Conservation (phyloP, 2,329 filamentous ascomycete species). For the Ampelomyces quisqualis region DNA sequence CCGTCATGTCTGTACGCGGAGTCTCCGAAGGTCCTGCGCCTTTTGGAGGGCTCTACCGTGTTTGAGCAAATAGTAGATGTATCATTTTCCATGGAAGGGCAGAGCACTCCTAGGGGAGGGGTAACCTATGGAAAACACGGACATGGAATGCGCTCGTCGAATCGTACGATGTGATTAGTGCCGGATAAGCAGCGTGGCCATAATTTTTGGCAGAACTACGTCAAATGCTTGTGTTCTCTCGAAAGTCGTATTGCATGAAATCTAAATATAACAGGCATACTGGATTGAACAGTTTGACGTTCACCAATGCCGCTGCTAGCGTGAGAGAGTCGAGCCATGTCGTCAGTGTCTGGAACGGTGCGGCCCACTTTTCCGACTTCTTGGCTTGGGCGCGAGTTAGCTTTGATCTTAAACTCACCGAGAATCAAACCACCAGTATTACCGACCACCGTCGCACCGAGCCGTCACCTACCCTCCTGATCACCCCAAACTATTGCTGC, state of each 20-base stretch:
- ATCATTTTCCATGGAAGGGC: no score
- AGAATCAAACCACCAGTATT: constrained; percentile 24
- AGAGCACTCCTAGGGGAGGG: no score
- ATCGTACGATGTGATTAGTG: no score
- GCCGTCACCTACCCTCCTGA: constrained; percentile 25
- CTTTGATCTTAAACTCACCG: constrained; percentile 29
- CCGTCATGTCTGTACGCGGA: constrained; percentile 13
- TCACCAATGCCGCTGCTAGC: not conserved
- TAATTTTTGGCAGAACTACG: no score
- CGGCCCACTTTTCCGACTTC: constrained; percentile 21
- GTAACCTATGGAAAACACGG: no score
- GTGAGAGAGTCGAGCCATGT: constrained; percentile 3
- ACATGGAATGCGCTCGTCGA: no score
- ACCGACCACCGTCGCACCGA: constrained; percentile 27
- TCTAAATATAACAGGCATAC: no score
- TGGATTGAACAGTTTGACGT: not conserved
- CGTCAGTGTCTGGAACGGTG: constrained; percentile 13
- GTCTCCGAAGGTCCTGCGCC: constrained; percentile 23
- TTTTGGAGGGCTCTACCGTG: constrained; percentile 28
- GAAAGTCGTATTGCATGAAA: no score
- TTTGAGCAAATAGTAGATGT: no score
- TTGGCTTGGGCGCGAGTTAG: constrained; percentile 24
- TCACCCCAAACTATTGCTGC: constrained; percentile 14
- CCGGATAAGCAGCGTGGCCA: no score
- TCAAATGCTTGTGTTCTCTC: no score